These are phyloP conservation scores for Phytophthora pini DNA, from an alignment of 352 stramenopile genomes.

Conservation along the genomic window DNA sequence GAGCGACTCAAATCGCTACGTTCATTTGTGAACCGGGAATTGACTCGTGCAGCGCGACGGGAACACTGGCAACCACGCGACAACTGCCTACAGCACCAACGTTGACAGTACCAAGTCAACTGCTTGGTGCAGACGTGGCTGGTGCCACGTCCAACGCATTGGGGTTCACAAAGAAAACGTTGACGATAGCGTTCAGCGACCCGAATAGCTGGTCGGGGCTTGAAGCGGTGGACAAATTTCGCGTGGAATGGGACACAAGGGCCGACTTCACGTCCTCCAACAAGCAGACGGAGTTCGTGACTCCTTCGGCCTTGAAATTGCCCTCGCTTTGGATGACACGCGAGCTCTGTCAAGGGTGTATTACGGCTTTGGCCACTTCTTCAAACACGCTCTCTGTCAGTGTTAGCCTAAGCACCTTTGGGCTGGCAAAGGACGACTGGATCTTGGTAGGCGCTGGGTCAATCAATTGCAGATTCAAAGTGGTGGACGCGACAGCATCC, in stretches of 20 bases:
- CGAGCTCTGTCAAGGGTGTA: conserved; percentile 64
- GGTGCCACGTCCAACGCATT: conserved; percentile 50
- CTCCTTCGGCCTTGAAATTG: conserved; percentile 17
- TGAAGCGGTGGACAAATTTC: conserved; percentile 86
- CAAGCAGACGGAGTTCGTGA: conserved; percentile 50
- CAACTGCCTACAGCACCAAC: conserved; percentile 63
- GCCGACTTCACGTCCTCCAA: conserved; percentile 62
- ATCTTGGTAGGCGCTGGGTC: conserved; percentile 59
- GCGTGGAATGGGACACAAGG: conserved; percentile 90
- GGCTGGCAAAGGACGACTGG: conserved; percentile 41
- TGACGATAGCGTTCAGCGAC: conserved; percentile 72
- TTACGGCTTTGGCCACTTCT: conserved; percentile 36
- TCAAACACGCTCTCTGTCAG: conserved; percentile 24
- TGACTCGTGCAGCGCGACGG: conserved; percentile 65
- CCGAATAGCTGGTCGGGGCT: conserved; percentile 75
- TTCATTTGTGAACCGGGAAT: conserved; percentile 90
- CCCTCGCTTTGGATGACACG: conserved; percentile 50
- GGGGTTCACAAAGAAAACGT: conserved; percentile 68
- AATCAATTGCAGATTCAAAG: conserved; percentile 59
- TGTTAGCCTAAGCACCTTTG: conserved; percentile 14
- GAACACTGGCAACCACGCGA: conserved; percentile 46
- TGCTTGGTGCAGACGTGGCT: conserved; percentile 35
- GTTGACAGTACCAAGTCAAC: conserved; percentile 56
- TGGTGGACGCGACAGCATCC: conserved; percentile 34
- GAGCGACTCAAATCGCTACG: conserved; percentile 60